phyloP scores from a whole-genome alignment of 768 basidiomycete species.

The Neoboletus brunneissimus region DNA sequence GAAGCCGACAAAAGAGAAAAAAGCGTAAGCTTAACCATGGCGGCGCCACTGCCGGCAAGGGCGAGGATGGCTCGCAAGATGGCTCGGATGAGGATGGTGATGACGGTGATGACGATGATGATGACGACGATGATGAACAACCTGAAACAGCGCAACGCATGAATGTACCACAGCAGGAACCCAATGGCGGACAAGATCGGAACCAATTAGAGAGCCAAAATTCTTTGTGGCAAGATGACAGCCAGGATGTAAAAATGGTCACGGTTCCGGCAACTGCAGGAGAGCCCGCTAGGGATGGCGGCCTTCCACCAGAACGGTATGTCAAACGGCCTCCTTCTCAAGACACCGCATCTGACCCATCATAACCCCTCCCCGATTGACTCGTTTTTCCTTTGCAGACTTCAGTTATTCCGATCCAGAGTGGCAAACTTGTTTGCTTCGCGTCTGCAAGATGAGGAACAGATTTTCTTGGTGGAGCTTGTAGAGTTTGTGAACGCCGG shows the following conservation, averaged over 20 bases:
- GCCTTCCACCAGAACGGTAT: constrained; percentile 58
- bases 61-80: constrained; percentile 44
- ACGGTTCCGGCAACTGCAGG: constrained; percentile 41
- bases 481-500: constrained; percentile 77
- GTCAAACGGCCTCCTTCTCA: constrained; percentile 23
- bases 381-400: constrained; percentile 38
- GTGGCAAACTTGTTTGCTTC: constrained; percentile 71
- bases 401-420: constrained; percentile 76
- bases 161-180: constrained; percentile 42
- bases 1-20: constrained; percentile 64
- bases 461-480: constrained; percentile 65
- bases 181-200: constrained; percentile 22
- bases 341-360: not conserved
- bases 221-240: constrained; percentile 65
- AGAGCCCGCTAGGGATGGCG: constrained; percentile 39
- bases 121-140: constrained; percentile 45
- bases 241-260: constrained; percentile 64
- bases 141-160: constrained; percentile 43
- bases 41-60: constrained; percentile 48
- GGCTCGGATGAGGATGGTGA: constrained; percentile 34
- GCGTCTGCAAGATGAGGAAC: constrained; percentile 71
- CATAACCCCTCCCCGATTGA: not conserved
- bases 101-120: constrained; percentile 49
- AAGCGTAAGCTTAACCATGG: constrained; percentile 83
- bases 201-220: constrained; percentile 41